Evolutionary conservation across 1,139 yeast species (phyloP), one percentile per base, ranked within the genome.

Genomic region (Yamadazyma buinensis): DNA sequence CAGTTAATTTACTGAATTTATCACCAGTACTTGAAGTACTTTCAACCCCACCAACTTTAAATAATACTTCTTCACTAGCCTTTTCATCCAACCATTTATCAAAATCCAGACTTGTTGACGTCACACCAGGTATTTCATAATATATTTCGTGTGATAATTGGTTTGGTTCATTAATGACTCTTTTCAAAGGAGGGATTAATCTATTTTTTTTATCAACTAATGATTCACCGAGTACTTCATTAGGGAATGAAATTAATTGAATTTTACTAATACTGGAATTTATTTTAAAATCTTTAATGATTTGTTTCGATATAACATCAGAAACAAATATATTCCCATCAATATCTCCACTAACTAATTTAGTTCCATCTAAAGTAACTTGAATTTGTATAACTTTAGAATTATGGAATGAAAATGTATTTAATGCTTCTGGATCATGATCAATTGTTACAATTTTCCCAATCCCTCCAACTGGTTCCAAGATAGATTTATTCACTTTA

Each of bases 301-400:
- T 80, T 61, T 92, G 97, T 49, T 77, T 77, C 2, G 96, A 82
- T 6, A 78, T 76, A 7, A 84, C 67, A 54, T 90, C 97, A 49
- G 84, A 72, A 0, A 82, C 72, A 34, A 74, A 72, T 1, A 86
- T 77, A 25, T 75, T 67, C 1, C 97, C 97, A 14, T 54, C 53
- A 0, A 69, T 59, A 52, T 86, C 95, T 15, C 97, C 97, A 8
- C 90, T 77, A 2, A 84, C 63, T 8, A 92, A 51, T 29, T 65
- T 57, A 15, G 90, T 78, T 3, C 94, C 96, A 52, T 92, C 97
- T 50, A 84, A 64, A 1, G 90, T 80, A 3, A 86, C 57, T 2
- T 64, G 64, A 35, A 88, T 43, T 22, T 75, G 62, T 0, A 85
- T 73, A 5, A 83, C 75, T 7, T 33, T 29, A 26, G 59, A 64